Evolutionary conservation across 2,329 filamentous ascomycete species (phyloP), one percentile per base, ranked within the genome.

Genomic region (Cephalotrichum gorgonifer): DNA sequence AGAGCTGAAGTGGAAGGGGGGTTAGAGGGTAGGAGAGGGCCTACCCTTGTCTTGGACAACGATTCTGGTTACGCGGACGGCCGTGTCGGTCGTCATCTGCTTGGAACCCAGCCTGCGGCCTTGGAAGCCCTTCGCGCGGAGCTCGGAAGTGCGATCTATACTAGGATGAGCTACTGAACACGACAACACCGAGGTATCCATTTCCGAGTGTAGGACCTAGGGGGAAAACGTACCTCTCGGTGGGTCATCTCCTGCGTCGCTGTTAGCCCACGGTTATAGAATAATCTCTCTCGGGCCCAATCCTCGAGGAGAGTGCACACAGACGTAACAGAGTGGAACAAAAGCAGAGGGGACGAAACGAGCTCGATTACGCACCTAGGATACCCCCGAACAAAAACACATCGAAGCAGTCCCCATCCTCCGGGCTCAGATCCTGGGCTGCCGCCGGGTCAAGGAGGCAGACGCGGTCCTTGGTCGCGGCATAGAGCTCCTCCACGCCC

Each of bases 21-120:
- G 38, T 9, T 8, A 23, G 31, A 47, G 8, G 38, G 25, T 25
- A 25, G 46, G 25, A 7, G 20, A 31, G 25, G 45, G 62, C 77
- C 55, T 67, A 94, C 90, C 78, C 70, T 85, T 85, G 55, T 90
- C 80, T 60, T 95, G 86, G 11, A 90, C 82, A 6, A 97, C 86
- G 57, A 94, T 84, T 55, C 93, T 80, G 28, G 93, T 97, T 42
- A 96, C 91, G 56, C 93, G 79, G 46, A 96, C 93, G 4, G 93
- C 93, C 20, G 93, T 98, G 64, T 98, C 93, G 4, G 93, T 98
- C 3, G 93, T 97, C 91, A 98, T 96, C 67, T 98, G 93, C 58
- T 90, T 84, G 7, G 91, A 88, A 1, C 93, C 93, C 27, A 98
- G 74, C 51, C 93, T 78, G 48, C 93, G 82, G 51, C 91, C 89